Conservation (phyloP, 257 asterid species). For the Solanum arcanum region DNA sequence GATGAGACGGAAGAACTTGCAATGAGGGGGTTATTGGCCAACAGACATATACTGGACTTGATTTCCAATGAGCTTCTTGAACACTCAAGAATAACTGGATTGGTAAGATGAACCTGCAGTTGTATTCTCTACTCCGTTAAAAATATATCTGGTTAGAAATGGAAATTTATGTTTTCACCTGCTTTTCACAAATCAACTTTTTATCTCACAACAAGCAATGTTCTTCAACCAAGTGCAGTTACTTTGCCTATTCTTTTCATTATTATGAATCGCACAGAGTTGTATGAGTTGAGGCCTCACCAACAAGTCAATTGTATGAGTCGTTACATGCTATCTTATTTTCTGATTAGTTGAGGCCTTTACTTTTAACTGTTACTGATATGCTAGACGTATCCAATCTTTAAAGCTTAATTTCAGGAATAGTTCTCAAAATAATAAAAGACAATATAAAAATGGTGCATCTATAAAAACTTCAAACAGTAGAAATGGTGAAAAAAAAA, state of each 20-base stretch:
- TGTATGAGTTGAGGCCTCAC: background rate
- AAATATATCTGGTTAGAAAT: background rate
- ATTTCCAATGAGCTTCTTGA: slow-evolving; percentile 62
- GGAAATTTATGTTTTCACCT: background rate
- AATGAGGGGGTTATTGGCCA: slow-evolving; percentile 73
- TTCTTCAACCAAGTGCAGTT: background rate
- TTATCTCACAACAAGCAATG: background rate
- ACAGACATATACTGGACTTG: slow-evolving; percentile 63
- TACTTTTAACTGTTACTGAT: background rate
- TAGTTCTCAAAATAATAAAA: background rate
- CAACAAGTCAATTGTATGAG: background rate
- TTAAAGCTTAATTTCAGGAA: background rate
- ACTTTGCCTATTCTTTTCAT: background rate
- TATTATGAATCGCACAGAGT: background rate
- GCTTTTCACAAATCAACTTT: background rate
- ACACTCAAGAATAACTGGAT: slow-evolving; percentile 78
- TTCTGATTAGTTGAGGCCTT: background rate
- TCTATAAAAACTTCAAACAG: background rate
- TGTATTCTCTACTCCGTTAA: background rate
- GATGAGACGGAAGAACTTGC: slow-evolving; percentile 95
- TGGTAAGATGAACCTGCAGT: slow-evolving; percentile 30
- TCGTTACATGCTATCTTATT: background rate
- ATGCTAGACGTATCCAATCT: background rate
- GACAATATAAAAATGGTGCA: background rate
- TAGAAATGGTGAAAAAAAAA: background rate